These are phyloP conservation scores for Erodium moschatum DNA, from an alignment of 441 rosid genomes.

Conservation along the genomic window DNA sequence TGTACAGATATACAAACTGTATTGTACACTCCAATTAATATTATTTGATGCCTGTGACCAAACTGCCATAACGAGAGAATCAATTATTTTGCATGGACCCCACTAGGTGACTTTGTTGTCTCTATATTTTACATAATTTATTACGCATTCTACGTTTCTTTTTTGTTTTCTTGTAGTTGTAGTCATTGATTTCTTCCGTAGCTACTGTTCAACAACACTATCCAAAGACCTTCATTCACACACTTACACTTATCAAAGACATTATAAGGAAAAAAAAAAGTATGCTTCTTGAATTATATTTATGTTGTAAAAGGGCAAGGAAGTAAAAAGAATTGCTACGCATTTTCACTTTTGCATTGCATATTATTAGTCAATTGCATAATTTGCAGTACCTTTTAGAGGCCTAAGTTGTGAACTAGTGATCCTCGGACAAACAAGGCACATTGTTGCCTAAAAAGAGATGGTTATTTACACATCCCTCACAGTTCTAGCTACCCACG, in stretches of 20 bases:
- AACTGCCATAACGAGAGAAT: constrained; percentile 22
- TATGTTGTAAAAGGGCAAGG: too few species aligned
- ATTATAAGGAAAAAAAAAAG: too few species aligned
- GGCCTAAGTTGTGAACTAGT: neutral
- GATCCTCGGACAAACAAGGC: neutral
- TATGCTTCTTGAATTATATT: neutral
- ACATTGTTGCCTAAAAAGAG: neutral
- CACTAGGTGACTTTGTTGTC: neutral
- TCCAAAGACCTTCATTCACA: neutral
- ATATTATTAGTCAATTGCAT: neutral
- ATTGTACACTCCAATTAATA: constrained; percentile 17
- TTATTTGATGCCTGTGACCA: constrained; percentile 19
- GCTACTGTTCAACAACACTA: neutral
- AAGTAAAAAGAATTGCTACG: too few species aligned
- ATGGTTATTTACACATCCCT: neutral
- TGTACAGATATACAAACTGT: constrained; percentile 18
- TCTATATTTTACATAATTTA: neutral
- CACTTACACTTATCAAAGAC: neutral
- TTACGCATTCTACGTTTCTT: neutral
- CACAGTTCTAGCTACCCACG: too few species aligned
- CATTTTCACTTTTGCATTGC: too few species aligned
- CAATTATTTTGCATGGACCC: constrained; percentile 27
- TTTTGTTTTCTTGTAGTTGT: neutral
- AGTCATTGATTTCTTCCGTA: neutral
- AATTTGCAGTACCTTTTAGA: neutral